These are phyloP conservation scores for Neonectria coccinea DNA, from an alignment of 2,329 filamentous ascomycete genomes.

Conservation along the genomic window DNA sequence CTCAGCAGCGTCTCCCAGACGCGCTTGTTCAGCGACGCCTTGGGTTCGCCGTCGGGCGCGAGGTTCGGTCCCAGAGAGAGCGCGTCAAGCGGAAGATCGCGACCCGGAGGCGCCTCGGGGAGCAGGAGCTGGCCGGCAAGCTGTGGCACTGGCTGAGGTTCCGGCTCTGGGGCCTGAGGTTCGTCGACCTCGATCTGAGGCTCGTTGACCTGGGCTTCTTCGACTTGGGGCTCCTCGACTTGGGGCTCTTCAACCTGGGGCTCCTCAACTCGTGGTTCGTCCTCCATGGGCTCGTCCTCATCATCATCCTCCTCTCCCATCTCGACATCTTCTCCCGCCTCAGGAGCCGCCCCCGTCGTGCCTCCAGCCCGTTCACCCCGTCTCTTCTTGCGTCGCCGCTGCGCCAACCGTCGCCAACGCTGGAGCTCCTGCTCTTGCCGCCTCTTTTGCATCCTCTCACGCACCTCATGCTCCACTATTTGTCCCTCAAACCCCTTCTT, in stretches of 20 bases:
- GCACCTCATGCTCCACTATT: conserved; percentile 2
- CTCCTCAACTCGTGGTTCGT: neutral
- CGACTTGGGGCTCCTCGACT: neutral
- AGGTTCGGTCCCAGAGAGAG: neutral
- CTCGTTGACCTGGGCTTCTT: neutral
- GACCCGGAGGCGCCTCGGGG: conserved; percentile 10
- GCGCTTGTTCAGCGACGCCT: conserved; percentile 31
- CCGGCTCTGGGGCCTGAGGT: neutral
- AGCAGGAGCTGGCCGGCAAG: conserved; percentile 16
- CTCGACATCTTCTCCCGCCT: conserved; percentile 4
- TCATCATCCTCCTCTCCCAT: neutral
- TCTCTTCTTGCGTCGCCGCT: conserved; percentile 16
- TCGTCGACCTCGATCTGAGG: neutral
- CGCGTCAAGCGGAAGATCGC: neutral
- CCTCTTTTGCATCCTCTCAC: conserved; percentile 6
- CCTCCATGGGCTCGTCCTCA: neutral
- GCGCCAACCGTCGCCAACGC: conserved; percentile 6
- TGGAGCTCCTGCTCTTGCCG: conserved; percentile 12
- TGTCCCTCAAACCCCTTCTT: neutral
- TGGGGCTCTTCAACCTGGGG: neutral
- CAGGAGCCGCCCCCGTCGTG: neutral
- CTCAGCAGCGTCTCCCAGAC: conserved; percentile 28
- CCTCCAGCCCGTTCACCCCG: neutral
- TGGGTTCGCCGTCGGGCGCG: conserved; percentile 22
- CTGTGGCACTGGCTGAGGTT: neutral